A percentile compares a stretch with the other conserved stretches of the same genome.
phyloP scores from a whole-genome alignment of 495 filamentous ascomycete genomes.

The Penicillium paradoxum region DNA sequence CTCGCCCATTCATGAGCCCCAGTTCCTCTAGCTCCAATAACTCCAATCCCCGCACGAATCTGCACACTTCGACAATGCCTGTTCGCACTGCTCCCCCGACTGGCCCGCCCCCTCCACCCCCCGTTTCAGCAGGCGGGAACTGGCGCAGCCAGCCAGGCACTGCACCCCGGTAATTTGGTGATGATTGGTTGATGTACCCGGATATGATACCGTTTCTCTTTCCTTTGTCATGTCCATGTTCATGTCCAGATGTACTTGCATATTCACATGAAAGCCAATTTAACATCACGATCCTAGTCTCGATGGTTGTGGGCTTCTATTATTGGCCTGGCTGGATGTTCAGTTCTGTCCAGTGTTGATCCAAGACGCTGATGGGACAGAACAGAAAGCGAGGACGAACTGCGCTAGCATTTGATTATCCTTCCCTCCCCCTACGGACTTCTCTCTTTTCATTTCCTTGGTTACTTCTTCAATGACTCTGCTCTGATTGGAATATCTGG shows the following conservation, averaged over 20 bases:
- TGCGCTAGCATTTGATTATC: background rate
- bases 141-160: slow-evolving; percentile 31
- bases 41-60: slow-evolving; percentile 30
- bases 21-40: slow-evolving; percentile 39
- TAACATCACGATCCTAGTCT: background rate
- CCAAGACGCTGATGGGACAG: background rate
- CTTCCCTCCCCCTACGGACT: background rate
- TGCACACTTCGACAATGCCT: slow-evolving; percentile 38
- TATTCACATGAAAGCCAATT: background rate
- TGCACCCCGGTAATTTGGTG: slow-evolving; percentile 16
- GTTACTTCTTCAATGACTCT: slow-evolving; percentile 5
- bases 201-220: background rate
- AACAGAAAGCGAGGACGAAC: background rate
- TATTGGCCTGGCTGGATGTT: background rate
- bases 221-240: background rate
- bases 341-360: slow-evolving; percentile 1
- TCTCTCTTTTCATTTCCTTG: slow-evolving; percentile 6
- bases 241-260: background rate
- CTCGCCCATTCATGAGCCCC: slow-evolving; percentile 31
- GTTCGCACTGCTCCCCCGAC: slow-evolving; percentile 40
- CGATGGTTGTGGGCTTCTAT: background rate
- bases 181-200: background rate
- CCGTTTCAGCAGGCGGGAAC: slow-evolving; percentile 28
- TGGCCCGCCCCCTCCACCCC: slow-evolving; percentile 38
- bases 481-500: slow-evolving; percentile 9